These are phyloP conservation scores for Coemansia sp. DNA, from an alignment of 192 early-diverging fungal genomes.

Conservation along the genomic window DNA sequence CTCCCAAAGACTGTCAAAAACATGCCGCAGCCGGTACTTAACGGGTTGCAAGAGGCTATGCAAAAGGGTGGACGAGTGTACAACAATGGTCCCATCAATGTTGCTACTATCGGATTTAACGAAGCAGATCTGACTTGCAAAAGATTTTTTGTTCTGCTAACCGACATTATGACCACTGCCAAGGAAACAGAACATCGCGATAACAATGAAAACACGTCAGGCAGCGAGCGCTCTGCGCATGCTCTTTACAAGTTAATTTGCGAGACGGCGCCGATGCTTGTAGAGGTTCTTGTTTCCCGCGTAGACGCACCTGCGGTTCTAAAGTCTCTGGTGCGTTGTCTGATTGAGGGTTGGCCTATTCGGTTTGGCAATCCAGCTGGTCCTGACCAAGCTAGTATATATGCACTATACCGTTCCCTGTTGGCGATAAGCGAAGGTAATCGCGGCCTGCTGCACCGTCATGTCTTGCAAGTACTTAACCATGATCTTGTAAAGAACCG, in stretches of 20 bases:
- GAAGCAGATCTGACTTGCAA: conserved; percentile 16
- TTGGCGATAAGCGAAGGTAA: conserved; percentile 30
- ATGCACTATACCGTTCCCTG: conserved; percentile 35
- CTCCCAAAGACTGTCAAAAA: conserved; percentile 39
- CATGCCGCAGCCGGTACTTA: conserved; percentile 49
- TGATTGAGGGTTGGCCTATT: conserved; percentile 37
- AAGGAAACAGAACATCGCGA: not conserved
- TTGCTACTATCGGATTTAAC: not conserved
- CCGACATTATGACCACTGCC: not conserved
- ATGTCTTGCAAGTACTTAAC: conserved; percentile 14
- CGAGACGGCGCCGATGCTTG: conserved; percentile 33
- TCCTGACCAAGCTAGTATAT: not conserved
- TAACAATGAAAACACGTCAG: not conserved
- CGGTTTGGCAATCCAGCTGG: not conserved
- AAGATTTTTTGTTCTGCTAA: conserved; percentile 11
- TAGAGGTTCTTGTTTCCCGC: conserved; percentile 29
- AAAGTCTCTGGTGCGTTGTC: conserved; percentile 12
- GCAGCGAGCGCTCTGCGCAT: not conserved
- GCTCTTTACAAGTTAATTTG: conserved; percentile 17
- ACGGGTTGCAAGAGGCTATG: conserved; percentile 37
- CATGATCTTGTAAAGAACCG: not conserved
- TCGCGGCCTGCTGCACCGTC: conserved; percentile 18
- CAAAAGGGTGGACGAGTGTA: conserved; percentile 35
- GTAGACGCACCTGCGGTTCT: conserved; percentile 14
- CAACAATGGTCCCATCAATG: conserved; percentile 32